Percentiles rank a stretch among this genome's conserved stretches.
Evolutionary conservation across 495 filamentous ascomycete species (phyloP).

Genomic region (Friedmanniomyces simplex): DNA sequence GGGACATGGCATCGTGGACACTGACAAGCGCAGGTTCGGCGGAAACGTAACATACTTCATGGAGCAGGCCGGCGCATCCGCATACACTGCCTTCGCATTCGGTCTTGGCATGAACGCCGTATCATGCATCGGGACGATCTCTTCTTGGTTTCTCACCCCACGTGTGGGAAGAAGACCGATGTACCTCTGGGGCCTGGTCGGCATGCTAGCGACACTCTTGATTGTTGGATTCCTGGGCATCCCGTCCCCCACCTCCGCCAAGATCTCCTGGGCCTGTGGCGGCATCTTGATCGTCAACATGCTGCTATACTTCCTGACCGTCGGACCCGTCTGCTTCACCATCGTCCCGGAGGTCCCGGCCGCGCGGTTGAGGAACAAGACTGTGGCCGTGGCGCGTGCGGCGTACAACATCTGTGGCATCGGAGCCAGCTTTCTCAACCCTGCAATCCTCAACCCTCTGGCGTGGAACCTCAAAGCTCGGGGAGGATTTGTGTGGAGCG

Average conservation of each 20-base stretch:
- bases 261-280: conserved; percentile 45
- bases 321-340: conserved; percentile 60
- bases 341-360: conserved; percentile 67
- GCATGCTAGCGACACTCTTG: conserved; percentile 24
- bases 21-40: background rate
- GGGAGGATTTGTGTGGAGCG: conserved; percentile 13
- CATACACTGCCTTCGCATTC: conserved; percentile 7
- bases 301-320: conserved; percentile 60
- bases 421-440: conserved; percentile 56
- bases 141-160: conserved; percentile 14
- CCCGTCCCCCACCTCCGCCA: conserved; percentile 33
- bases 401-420: conserved; percentile 64
- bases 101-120: conserved; percentile 12
- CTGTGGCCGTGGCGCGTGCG: conserved; percentile 57
- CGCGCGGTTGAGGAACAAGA: conserved; percentile 65
- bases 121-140: conserved; percentile 3
- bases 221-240: conserved; percentile 66
- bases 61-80: conserved; percentile 2
- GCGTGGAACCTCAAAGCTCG: conserved; percentile 58
- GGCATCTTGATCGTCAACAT: conserved; percentile 63
- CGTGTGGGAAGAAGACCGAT: conserved; percentile 11
- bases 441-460: conserved; percentile 64
- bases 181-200: conserved; percentile 12
- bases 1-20: no score
- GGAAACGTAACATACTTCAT: conserved; percentile 1